Base-by-base conservation (phyloP, 2,329 filamentous ascomycete genomes). In the Ceratocystis eucalypticola region DNA sequence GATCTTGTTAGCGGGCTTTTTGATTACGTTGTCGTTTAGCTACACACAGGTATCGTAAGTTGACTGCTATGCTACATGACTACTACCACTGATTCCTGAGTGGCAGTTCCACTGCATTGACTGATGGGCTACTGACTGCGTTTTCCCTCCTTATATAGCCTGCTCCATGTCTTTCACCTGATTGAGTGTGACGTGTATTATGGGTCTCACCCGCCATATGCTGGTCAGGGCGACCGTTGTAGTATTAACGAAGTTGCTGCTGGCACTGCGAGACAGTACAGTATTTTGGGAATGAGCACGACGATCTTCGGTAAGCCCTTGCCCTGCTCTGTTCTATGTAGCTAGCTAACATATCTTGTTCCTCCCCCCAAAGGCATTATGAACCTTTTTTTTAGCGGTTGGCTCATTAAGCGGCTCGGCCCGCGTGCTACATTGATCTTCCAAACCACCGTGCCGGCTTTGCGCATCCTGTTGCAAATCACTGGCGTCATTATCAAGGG, bases 101-200 rank as follows among this genome's bases (percentile, higher is more conserved):
- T 15, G 37, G 37, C 37, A 15, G 37, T 41, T 15, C 33, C 48
- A 25, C 41, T n/a, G 44, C 12, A 22, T 1, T 20, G 37, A 10
- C 37, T 41, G 37, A 5, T 22, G 20, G 33, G 33, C 17, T 37
- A 22, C n/a, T 66, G 20, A 48, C 45, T 48, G 25, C 41, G 28
- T 44, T 22, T 10, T 10, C 20, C 7, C 5, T 37, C 28, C 37
- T 41, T 3, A 15, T 41, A 41, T 28, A 77, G 79, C 2, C 74
- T 81, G 3, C 75, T 88, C 59, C 88, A 87, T 73, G 84, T 86
- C 28, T 88, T 89, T 70, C 84, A 85, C 67, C 72, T 88, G 1
- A 89, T 89, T 86, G 84, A 84, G 62, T 90, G 87, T 74, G 84
- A 89, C 65, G 80, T 82, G 64, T 90, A 84, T 72, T 90, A 89